Evolutionary conservation across 768 basidiomycete species (phyloP).

Genomic region (Kwoniella mangroviensis): DNA sequence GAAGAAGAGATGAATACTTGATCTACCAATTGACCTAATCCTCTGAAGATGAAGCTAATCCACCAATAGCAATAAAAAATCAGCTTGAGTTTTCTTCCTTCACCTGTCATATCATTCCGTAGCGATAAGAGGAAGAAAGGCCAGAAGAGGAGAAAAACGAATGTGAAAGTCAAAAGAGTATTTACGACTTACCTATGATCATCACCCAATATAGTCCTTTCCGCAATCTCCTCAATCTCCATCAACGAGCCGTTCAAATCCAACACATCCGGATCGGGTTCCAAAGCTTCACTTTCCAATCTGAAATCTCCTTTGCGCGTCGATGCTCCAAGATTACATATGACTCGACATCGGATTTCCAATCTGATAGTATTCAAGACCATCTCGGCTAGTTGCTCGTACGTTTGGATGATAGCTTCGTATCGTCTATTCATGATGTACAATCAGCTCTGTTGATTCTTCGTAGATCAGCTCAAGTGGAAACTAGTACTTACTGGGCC

Average conservation of each 20-base stretch:
- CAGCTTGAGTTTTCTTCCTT: background rate
- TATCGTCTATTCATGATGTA: conserved; percentile 69
- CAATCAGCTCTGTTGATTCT: background rate
- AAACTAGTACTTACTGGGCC: conserved; percentile 70
- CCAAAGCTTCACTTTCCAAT: conserved; percentile 79
- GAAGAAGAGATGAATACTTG: conserved; percentile 73
- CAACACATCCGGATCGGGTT: conserved; percentile 85
- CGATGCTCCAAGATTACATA: conserved; percentile 78
- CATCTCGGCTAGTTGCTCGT: conserved; percentile 83
- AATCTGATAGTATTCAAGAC: conserved; percentile 85
- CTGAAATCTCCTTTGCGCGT: conserved; percentile 85
- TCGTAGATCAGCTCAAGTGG: background rate
- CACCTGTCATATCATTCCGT: too few species aligned
- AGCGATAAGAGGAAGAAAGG: background rate
- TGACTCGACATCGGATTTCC: conserved; percentile 81
- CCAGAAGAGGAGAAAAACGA: background rate
- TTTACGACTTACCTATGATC: conserved; percentile 69
- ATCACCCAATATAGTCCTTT: conserved; percentile 66
- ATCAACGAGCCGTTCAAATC: conserved; percentile 83
- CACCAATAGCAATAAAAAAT: background rate
- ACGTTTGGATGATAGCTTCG: conserved; percentile 86
- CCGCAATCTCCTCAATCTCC: conserved; percentile 72
- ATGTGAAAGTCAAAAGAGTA: background rate
- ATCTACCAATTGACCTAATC: conserved; percentile 83
- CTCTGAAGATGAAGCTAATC: conserved; percentile 81